Evolutionary conservation across 192 early-diverging fungal genomes (phyloP).

Genomic region (Podila horticola): DNA sequence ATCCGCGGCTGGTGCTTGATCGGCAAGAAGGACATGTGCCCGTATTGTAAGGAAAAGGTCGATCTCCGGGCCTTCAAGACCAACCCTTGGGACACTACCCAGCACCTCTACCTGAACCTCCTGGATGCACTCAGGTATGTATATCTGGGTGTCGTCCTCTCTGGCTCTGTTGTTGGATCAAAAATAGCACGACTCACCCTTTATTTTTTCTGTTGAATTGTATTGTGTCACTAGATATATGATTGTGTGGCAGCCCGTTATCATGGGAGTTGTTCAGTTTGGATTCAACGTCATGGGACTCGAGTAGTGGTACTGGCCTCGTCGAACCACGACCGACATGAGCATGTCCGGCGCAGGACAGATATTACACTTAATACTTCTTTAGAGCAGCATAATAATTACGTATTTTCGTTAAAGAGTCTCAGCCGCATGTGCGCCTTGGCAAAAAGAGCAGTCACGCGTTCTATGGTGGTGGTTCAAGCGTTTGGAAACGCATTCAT

Average conservation of each 20-base stretch:
- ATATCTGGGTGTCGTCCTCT: not conserved
- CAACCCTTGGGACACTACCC: conserved; percentile 74
- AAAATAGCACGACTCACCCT: not conserved
- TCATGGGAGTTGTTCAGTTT: conserved; percentile 47
- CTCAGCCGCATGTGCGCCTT: too few species aligned
- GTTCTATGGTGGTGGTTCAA: too few species aligned
- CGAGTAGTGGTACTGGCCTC: not conserved
- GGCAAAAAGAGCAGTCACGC: too few species aligned
- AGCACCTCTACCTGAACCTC: conserved; percentile 69
- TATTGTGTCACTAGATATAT: conserved; percentile 49
- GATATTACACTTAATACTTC: too few species aligned
- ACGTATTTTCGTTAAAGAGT: too few species aligned
- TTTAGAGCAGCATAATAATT: too few species aligned
- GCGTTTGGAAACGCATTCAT: too few species aligned
- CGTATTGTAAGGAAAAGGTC: conserved; percentile 74
- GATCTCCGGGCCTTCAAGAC: conserved; percentile 69
- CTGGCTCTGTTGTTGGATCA: not conserved
- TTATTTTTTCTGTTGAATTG: not conserved
- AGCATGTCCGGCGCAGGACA: too few species aligned
- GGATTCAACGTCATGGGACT: conserved; percentile 41
- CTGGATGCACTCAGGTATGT: conserved; percentile 67
- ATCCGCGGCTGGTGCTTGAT: conserved; percentile 74
- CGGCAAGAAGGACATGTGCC: conserved; percentile 73
- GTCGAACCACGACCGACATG: too few species aligned
- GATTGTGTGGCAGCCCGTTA: conserved; percentile 68